Evolutionary conservation across 441 rosid species (phyloP).

Genomic region (Pelargonium fulgidum): DNA sequence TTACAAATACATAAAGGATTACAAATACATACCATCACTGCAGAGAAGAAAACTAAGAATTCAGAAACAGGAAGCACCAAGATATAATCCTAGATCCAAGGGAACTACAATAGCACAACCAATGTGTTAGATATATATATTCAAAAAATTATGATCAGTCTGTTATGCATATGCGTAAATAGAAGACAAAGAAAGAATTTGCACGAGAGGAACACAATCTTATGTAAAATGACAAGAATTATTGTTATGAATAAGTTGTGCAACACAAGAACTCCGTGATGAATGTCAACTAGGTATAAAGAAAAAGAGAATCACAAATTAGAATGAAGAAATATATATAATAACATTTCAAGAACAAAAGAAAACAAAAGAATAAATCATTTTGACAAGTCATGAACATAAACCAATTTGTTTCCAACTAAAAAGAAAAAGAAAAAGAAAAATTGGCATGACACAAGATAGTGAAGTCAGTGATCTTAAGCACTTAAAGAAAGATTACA

Average conservation of each 20-base stretch:
- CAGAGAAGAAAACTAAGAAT: not conserved
- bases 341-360: not conserved
- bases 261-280: not conserved
- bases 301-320: not conserved
- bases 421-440: not conserved
- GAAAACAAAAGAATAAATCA: not conserved
- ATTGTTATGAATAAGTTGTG: not conserved
- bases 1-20: not conserved
- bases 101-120: not conserved
- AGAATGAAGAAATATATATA: not conserved
- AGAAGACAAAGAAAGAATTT: not conserved
- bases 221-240: not conserved
- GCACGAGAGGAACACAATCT: not conserved
- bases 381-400: not conserved
- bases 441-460: not conserved
- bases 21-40: not conserved
- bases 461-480: too few relatives aligned
- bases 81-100: not conserved
- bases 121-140: not conserved
- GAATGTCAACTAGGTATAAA: not conserved
- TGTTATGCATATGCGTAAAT: not conserved
- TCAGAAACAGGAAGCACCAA: too few relatives aligned
- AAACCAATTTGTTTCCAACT: not conserved
- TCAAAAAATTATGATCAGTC: not conserved
- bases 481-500: too few relatives aligned